These are phyloP conservation scores for Plectosphaerella cucumerina DNA, from an alignment of 2,329 filamentous ascomycete species.

Conservation along the genomic window DNA sequence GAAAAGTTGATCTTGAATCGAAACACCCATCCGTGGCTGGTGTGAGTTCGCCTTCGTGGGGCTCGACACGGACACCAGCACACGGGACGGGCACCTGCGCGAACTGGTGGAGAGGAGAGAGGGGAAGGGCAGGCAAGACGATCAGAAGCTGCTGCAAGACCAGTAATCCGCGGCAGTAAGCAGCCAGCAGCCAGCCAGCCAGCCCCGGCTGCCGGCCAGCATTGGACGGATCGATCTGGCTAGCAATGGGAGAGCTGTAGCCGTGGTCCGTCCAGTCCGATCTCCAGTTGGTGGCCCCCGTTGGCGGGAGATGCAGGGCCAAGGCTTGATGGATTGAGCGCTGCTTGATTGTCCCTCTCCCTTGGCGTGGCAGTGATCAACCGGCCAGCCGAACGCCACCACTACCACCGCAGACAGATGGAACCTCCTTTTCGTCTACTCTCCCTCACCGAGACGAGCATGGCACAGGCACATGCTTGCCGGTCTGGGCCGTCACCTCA, in stretches of 20 bases:
- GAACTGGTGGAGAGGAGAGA: constrained; percentile 21
- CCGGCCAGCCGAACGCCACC: background rate
- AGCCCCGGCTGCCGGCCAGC: background rate
- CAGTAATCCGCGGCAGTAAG: too few species aligned
- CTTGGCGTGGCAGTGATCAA: constrained; percentile 1
- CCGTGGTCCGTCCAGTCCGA: background rate
- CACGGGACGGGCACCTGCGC: constrained; percentile 10
- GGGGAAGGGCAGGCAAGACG: too few species aligned
- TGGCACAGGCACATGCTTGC: background rate
- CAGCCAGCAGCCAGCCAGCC: too few species aligned
- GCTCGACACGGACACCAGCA: too few species aligned
- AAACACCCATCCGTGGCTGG: too few species aligned
- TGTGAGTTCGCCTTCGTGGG: constrained; percentile 7
- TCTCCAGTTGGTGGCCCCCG: too few species aligned
- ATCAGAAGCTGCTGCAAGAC: too few species aligned
- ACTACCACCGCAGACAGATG: background rate
- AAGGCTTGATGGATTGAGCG: background rate
- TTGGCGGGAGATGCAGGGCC: background rate
- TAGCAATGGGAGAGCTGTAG: background rate
- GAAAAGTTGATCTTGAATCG: too few species aligned
- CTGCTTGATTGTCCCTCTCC: constrained; percentile 1
- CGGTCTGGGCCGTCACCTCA: background rate
- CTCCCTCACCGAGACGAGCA: background rate
- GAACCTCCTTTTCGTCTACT: background rate
- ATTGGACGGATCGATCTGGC: background rate